These are phyloP conservation scores for Mallotus nudiflorus DNA, from an alignment of 345 rosid species.

Conservation along the genomic window DNA sequence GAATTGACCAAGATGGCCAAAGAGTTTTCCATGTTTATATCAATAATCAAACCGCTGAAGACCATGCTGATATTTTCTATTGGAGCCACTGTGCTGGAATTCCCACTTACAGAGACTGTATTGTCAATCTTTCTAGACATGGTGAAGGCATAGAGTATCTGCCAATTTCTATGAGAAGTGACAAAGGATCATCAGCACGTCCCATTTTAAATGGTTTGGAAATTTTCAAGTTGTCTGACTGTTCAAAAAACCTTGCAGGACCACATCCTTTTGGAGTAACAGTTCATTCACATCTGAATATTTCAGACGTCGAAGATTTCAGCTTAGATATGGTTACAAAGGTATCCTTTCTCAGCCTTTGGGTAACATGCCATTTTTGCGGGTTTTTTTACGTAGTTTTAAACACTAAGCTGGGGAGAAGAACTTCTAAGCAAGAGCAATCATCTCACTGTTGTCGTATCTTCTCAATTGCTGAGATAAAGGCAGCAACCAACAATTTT, in stretches of 20 bases:
- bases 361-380: background rate
- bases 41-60: conserved; percentile 25
- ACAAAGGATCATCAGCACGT: background rate
- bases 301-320: background rate
- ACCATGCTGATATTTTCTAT: conserved; percentile 17
- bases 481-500: conserved; percentile 10
- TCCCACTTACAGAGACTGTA: conserved; percentile 26
- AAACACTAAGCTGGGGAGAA: background rate
- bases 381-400: background rate
- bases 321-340: no score
- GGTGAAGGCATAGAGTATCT: background rate
- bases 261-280: conserved; percentile 2
- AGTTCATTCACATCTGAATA: background rate
- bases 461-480: background rate
- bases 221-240: conserved; percentile 6
- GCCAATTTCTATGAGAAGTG: background rate
- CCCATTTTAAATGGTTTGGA: conserved; percentile 13
- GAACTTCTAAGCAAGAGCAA: background rate
- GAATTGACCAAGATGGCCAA: conserved; percentile 8
- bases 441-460: background rate
- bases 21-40: conserved; percentile 29
- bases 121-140: background rate
- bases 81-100: conserved; percentile 21
- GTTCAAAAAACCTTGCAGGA: conserved; percentile 10
- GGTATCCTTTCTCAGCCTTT: background rate